These are phyloP conservation scores for Fimicolochytrium jonesii DNA, from an alignment of 192 early-diverging fungal genomes.

Conservation along the genomic window DNA sequence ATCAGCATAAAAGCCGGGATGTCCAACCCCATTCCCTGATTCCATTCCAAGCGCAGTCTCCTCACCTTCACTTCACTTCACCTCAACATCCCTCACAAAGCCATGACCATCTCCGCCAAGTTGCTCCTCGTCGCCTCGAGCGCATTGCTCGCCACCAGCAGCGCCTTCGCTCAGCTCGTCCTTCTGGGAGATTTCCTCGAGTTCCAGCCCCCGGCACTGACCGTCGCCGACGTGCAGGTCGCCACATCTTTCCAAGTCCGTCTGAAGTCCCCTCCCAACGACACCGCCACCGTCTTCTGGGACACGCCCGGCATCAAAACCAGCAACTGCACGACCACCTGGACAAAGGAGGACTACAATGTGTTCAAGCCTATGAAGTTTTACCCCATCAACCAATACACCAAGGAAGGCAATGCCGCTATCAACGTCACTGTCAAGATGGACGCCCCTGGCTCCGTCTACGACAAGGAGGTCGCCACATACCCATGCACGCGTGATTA, in stretches of 20 bases:
- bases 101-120: too few species aligned
- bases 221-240: constrained; percentile 8
- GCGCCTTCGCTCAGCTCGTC: too few species aligned
- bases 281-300: constrained; percentile 20
- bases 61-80: too few species aligned
- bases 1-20: too few species aligned
- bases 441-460: constrained; percentile 3
- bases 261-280: constrained; percentile 8
- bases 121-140: too few species aligned
- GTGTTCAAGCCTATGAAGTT: background rate
- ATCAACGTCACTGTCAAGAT: background rate
- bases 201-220: constrained; percentile 17
- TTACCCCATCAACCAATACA: constrained; percentile 17
- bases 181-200: constrained; percentile 21
- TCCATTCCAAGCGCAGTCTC: too few species aligned
- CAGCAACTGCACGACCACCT: constrained; percentile 7
- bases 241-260: constrained; percentile 3
- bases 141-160: too few species aligned
- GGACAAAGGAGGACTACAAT: constrained; percentile 3
- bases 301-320: constrained; percentile 16
- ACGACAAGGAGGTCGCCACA: background rate
- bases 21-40: too few species aligned
- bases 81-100: too few species aligned
- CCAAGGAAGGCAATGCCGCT: background rate
- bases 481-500: constrained; percentile 1